Evolutionary conservation across 345 rosid species (phyloP).

Genomic region (Salix exigua): DNA sequence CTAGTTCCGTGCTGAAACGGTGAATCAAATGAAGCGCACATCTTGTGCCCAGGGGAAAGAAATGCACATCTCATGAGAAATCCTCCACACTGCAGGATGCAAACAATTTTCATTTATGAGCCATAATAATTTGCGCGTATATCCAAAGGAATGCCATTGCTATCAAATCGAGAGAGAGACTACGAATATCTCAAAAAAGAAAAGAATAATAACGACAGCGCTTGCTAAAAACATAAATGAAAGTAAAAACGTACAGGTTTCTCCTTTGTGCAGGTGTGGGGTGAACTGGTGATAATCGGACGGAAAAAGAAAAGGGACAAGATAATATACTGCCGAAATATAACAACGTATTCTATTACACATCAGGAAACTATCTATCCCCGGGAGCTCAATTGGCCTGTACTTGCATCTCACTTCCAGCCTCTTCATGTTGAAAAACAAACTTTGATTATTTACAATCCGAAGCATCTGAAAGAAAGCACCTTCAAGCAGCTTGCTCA

Average conservation of each 20-base stretch:
- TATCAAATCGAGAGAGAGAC: too few relatives aligned
- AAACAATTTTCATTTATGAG: too few relatives aligned
- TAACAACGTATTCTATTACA: slow-evolving; percentile 18
- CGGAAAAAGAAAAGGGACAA: background rate
- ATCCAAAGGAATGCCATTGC: too few relatives aligned
- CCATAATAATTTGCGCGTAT: too few relatives aligned
- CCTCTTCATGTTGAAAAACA: slow-evolving; percentile 20
- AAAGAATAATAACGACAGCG: background rate
- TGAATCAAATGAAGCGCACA: too few relatives aligned
- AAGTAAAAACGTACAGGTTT: background rate
- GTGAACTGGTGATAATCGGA: background rate
- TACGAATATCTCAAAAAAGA: background rate
- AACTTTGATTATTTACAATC: slow-evolving; percentile 19
- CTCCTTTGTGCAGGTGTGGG: background rate
- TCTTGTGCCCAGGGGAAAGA: too few relatives aligned
- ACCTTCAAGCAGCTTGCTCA: slow-evolving; percentile 33
- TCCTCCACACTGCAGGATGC: too few relatives aligned
- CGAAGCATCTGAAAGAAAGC: slow-evolving; percentile 13
- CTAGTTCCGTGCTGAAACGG: too few relatives aligned
- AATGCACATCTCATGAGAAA: too few relatives aligned
- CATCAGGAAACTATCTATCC: slow-evolving; percentile 17
- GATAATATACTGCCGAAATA: background rate
- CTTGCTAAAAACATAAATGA: background rate
- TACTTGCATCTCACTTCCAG: slow-evolving; percentile 11
- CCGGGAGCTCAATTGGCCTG: slow-evolving; percentile 2